Percentiles rank a stretch among this genome's conserved stretches.
Conservation (phyloP, 257 asterid species). For the Petunia axillaris region DNA sequence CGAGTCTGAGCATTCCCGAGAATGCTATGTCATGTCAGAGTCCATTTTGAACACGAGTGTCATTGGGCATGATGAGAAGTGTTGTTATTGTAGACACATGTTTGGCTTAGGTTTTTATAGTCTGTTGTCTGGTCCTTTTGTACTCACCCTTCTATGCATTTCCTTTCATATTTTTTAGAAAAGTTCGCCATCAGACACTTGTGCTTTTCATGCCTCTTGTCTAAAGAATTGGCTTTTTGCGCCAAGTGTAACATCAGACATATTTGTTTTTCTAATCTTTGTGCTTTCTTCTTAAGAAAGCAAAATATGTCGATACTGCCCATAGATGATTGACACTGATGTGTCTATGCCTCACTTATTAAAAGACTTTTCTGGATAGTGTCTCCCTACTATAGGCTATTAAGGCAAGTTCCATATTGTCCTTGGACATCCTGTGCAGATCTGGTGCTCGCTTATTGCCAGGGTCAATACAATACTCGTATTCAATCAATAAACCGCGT, state of each 20-base stretch:
- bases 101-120: neutral
- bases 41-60: neutral
- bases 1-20: neutral
- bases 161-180: neutral
- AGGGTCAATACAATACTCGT: neutral
- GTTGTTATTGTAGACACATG: neutral
- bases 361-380: slow-evolving; percentile 1
- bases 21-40: neutral
- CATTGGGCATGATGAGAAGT: neutral
- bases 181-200: neutral
- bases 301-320: neutral
- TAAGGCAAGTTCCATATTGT: neutral
- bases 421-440: neutral
- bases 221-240: neutral
- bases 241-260: neutral
- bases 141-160: neutral
- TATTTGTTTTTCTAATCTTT: neutral
- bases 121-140: neutral
- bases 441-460: neutral
- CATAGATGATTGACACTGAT: neutral
- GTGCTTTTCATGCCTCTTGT: neutral
- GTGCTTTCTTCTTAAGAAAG: neutral
- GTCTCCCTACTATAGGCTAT: neutral
- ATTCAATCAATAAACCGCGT: neutral
- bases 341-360: neutral